Base-by-base conservation (phyloP, 495 filamentous ascomycete genomes). In the Penicillium antarcticum region DNA sequence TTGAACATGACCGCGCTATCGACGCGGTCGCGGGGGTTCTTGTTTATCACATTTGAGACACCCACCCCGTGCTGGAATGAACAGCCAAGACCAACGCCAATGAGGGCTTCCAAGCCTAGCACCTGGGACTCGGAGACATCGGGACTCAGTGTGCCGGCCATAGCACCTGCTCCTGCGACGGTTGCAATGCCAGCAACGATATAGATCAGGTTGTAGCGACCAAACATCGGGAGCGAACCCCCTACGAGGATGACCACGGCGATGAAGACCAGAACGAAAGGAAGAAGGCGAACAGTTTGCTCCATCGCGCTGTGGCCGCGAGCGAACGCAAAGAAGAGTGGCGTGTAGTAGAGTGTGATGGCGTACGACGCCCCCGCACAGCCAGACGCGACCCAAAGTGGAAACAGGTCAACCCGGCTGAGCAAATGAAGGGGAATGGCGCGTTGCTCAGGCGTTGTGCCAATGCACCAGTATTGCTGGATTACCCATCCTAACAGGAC, bases 201-300 rank as follows among this genome's bases (percentile, higher is more conserved):
- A 73, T 51, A 85, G 66, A 80, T 75, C 9, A 72, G 70, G 70
- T 74, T 75, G 64, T 82, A 82, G 48, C 70, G 66, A n/a, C 72
- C 71, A 35, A 70, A 61, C 48, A 62, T 68, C 4, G 69, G 60
- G 24, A 85, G 66, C 24, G 80, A 48, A 16, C 61, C 61, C 16
- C 81, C 81, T 11, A 24, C 45, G 2, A 29, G 16, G 8, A 45
- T 12, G 1, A 39, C 33, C 13, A 6, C 12, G 6, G 45, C 17
- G 35, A 76, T 70, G 14, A 58, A 26, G 4, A 59, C 19, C 50
- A 47, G 34, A 11, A 64, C 46, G 21, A 64, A 65, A 6, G 61
- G 61, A 13, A 63, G 42, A 0, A 80, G 56, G 0, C 75, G 65
- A 2, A 70, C 62, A 0, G 72, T 74, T 0, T 69, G 57, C 14